These are phyloP conservation scores for Zalaria sp. DNA, from an alignment of 2,329 filamentous ascomycete species.

Conservation along the genomic window DNA sequence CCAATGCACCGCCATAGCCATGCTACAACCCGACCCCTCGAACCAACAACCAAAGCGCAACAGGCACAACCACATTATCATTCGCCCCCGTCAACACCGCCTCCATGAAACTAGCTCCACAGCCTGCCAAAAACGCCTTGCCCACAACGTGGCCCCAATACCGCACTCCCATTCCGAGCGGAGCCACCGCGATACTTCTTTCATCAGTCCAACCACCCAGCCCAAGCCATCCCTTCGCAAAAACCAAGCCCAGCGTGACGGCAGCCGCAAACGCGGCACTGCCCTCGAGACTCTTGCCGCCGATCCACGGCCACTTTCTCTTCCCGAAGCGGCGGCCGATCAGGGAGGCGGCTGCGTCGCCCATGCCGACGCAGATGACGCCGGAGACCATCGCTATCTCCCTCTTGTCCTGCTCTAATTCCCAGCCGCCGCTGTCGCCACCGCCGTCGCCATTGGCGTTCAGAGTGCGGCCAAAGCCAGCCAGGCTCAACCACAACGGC, in stretches of 20 bases:
- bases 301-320: constrained; percentile 90
- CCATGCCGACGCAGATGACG: constrained; percentile 86
- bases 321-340: constrained; percentile 77
- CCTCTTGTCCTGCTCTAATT: constrained; percentile 40
- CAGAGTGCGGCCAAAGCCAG: constrained; percentile 47
- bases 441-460: constrained; percentile 6
- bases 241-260: constrained; percentile 60
- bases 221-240: constrained; percentile 59
- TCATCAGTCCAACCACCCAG: constrained; percentile 45
- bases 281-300: constrained; percentile 93
- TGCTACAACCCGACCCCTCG: neutral
- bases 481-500: constrained; percentile 78
- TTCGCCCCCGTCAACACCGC: constrained; percentile 93
- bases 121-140: constrained; percentile 60
- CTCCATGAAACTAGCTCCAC: constrained; percentile 78
- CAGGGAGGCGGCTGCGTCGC: constrained; percentile 83
- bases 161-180: constrained; percentile 3
- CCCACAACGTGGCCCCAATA: constrained; percentile 19
- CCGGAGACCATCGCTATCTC: constrained; percentile 87
- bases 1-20: too few species aligned
- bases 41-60: constrained; percentile 72
- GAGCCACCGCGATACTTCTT: neutral
- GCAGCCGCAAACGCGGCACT: constrained; percentile 65
- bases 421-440: constrained; percentile 56
- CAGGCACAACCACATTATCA: constrained; percentile 93